Percentiles rank a stretch among this genome's conserved stretches.
phyloP scores from a whole-genome alignment of 179 eudicot genomes.

The Beta lomatogona region DNA sequence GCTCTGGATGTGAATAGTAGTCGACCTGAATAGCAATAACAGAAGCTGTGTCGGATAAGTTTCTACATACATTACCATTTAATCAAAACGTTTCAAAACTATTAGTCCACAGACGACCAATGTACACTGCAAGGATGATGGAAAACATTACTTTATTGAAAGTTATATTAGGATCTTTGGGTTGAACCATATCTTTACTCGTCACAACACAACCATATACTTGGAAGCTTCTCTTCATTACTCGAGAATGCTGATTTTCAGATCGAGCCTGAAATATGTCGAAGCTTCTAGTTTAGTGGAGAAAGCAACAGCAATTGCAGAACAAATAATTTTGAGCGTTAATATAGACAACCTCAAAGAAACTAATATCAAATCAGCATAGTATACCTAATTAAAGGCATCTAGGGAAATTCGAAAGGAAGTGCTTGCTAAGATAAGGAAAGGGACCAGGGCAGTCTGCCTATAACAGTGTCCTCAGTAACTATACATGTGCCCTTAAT shows the following conservation, averaged over 20 bases:
- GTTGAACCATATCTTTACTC: slow-evolving; percentile 79
- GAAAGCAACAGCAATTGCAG: not conserved
- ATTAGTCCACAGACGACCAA: not conserved
- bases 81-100: not conserved
- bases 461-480: not conserved
- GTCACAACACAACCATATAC: slow-evolving; percentile 95
- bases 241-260: slow-evolving; percentile 35
- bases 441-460: not conserved
- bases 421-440: not conserved
- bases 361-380: not conserved
- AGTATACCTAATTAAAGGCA: not conserved
- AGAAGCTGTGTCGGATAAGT: not conserved
- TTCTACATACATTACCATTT: not conserved
- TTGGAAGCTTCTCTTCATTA: slow-evolving; percentile 72
- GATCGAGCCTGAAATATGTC: slow-evolving; percentile 43
- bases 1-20: slow-evolving; percentile 96
- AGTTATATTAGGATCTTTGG: slow-evolving; percentile 52
- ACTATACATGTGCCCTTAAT: not conserved
- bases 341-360: not conserved
- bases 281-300: not conserved
- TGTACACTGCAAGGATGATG: not conserved
- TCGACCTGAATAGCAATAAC: slow-evolving; percentile 58
- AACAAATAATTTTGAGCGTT: not conserved
- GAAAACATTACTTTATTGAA: slow-evolving; percentile 62
- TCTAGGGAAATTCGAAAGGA: not conserved